These are phyloP conservation scores for Castanospermum australe DNA, from an alignment of 306 rosid species.

Conservation along the genomic window DNA sequence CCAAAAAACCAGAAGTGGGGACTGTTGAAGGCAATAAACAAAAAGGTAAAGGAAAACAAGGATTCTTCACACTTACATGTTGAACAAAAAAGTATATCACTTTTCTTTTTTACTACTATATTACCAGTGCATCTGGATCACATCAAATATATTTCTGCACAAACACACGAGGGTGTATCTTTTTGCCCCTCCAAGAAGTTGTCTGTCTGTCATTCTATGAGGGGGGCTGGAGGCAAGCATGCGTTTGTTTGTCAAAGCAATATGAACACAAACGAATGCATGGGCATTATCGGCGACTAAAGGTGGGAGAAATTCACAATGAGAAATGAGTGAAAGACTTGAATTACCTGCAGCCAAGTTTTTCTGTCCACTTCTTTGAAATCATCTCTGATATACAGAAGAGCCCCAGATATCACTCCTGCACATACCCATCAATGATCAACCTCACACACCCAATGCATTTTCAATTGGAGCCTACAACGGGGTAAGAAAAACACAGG, in stretches of 20 bases:
- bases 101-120: neutral
- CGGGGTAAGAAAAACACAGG: neutral
- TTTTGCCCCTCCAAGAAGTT: neutral
- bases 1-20: too few relatives aligned
- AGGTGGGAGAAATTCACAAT: neutral
- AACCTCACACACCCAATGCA: too few relatives aligned
- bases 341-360: slow-evolving; percentile 45
- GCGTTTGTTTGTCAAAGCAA: neutral
- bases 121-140: neutral
- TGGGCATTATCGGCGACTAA: neutral
- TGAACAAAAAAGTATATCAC: too few relatives aligned
- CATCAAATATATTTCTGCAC: neutral
- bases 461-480: too few relatives aligned
- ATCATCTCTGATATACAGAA: slow-evolving; percentile 53
- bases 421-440: neutral
- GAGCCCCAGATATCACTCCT: slow-evolving; percentile 62
- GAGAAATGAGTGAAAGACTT: neutral
- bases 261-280: neutral
- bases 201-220: neutral
- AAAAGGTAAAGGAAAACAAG: too few relatives aligned
- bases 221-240: neutral
- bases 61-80: too few relatives aligned
- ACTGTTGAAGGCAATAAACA: too few relatives aligned
- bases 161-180: neutral
- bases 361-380: slow-evolving; percentile 44